A percentile compares a stretch with the other conserved stretches of the same genome.
phyloP scores from a whole-genome alignment of 495 filamentous ascomycete genomes.

The Amorphotheca resinae region DNA sequence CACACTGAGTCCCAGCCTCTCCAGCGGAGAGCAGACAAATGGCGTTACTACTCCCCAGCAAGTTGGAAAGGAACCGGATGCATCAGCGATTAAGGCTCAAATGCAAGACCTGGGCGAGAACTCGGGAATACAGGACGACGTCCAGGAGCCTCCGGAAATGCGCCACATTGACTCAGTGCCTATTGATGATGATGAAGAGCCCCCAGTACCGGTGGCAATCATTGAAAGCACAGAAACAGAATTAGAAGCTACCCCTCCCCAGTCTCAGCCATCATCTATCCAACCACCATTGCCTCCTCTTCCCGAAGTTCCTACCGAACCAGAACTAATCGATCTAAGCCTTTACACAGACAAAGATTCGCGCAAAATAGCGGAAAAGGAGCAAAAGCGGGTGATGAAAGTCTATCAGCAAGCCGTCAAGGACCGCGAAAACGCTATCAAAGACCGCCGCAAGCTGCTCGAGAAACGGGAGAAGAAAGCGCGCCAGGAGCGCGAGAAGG shows the following conservation, averaged over 20 bases:
- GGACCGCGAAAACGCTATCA: slow-evolving; percentile 48
- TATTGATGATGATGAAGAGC: slow-evolving; percentile 17
- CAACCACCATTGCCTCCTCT: slow-evolving; percentile 26
- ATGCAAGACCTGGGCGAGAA: slow-evolving; percentile 14
- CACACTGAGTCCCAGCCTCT: slow-evolving; percentile 21
- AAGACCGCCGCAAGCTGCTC: slow-evolving; percentile 41
- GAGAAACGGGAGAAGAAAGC: slow-evolving; percentile 41
- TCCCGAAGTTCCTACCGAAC: slow-evolving; percentile 30
- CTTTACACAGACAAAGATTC: slow-evolving; percentile 44
- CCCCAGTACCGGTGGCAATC: background rate
- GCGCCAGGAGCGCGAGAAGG: slow-evolving; percentile 32
- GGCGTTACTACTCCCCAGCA: slow-evolving; percentile 14
- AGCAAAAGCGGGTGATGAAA: slow-evolving; percentile 43
- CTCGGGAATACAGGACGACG: slow-evolving; percentile 15
- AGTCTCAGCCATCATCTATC: background rate
- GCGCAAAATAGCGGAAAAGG: slow-evolving; percentile 52
- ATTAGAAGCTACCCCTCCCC: slow-evolving; percentile 6
- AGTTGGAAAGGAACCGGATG: slow-evolving; percentile 3
- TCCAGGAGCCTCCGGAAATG: slow-evolving; percentile 17
- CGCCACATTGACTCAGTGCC: slow-evolving; percentile 25
- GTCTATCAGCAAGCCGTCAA: slow-evolving; percentile 49
- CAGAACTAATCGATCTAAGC: slow-evolving; percentile 33
- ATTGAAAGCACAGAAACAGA: slow-evolving; percentile 1
- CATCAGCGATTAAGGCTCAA: slow-evolving; percentile 10
- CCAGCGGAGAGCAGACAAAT: slow-evolving; percentile 31